Evolutionary conservation across 2,329 filamentous ascomycete species (phyloP), one percentile per base, ranked within the genome.

Genomic region (Sporothrix brasiliensis): DNA sequence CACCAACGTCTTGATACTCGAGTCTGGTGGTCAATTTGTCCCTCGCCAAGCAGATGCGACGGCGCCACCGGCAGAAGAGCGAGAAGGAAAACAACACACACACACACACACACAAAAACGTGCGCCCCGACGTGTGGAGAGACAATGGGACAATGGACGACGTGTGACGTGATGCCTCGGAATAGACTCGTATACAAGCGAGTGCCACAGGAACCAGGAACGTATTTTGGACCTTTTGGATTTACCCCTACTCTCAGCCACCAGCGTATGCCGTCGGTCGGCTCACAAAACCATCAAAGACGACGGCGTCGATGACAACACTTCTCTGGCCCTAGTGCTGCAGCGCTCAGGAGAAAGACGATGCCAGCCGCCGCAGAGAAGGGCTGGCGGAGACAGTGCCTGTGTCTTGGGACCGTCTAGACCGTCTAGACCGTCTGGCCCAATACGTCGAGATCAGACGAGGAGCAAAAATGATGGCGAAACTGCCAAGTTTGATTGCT

Each of bases 91-190:
- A n/a, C n/a, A n/a, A n/a, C n/a, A n/a, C n/a, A n/a, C n/a, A n/a
- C n/a, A n/a, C n/a, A n/a, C n/a, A n/a, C n/a, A n/a, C n/a, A n/a
- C n/a, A n/a, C n/a, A n/a, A 34, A n/a, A 39, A 30, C 34, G 56
- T 44, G 56, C 34, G 56, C 56, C 56, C 56, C 34, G n/a, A 61
- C 44, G 19, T 61, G 34, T 61, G 56, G 56, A 34, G 56, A 61
- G 34, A 44, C n/a, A 7, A 7, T n/a, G n/a, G 14, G 34, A 24
- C 21, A 34, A 27, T 11, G 34, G 30, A 21, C 54, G 54, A 41
- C 7, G 56, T 41, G 41, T 16, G 56, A 41, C 14, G 53, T 9
- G 5, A 6, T 3, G 27, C 13, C 21, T 13, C 30, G 39, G 27
- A n/a, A 39, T 19, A 14, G 34, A 41, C 56, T 21, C 39, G 11